Evolutionary conservation across 768 basidiomycete species (phyloP).

Genomic region (Mycena belliarum): DNA sequence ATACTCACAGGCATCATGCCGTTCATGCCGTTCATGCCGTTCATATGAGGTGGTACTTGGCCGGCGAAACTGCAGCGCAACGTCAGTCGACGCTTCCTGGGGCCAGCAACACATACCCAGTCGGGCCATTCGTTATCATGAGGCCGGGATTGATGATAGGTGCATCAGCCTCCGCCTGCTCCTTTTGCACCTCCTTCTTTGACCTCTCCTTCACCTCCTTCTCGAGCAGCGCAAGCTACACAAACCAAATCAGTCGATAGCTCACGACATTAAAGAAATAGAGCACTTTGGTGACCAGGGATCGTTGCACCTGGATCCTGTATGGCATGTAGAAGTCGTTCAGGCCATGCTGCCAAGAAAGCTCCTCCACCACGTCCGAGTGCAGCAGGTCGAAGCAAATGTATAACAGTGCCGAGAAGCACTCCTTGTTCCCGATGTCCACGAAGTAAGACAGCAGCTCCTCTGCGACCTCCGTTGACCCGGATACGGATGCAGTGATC

Average conservation of each 20-base stretch:
- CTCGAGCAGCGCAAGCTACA: slow-evolving; percentile 74
- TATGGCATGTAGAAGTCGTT: slow-evolving; percentile 99
- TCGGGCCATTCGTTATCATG: slow-evolving; percentile 60
- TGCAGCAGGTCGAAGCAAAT: slow-evolving; percentile 95
- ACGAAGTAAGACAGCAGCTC: slow-evolving; percentile 96
- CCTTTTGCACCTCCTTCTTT: slow-evolving; percentile 86
- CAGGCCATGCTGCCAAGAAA: slow-evolving; percentile 94
- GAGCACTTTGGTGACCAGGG: slow-evolving; percentile 71
- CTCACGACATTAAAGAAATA: neutral
- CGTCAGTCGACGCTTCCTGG: slow-evolving; percentile 8
- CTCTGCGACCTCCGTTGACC: slow-evolving; percentile 87
- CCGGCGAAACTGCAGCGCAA: slow-evolving; percentile 50
- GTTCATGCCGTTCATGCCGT: slow-evolving; percentile 75
- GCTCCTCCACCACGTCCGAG: slow-evolving; percentile 88
- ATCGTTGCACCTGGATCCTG: slow-evolving; percentile 83
- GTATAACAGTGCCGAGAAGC: slow-evolving; percentile 88
- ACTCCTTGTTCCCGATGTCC: slow-evolving; percentile 98
- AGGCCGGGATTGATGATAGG: slow-evolving; percentile 88
- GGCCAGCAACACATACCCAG: slow-evolving; percentile 60
- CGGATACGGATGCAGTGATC: slow-evolving; percentile 85
- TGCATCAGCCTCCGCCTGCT: slow-evolving; percentile 82
- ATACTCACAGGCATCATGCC: slow-evolving; percentile 66
- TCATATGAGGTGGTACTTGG: slow-evolving; percentile 64
- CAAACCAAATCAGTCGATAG: slow-evolving; percentile 13
- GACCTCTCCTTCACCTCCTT: slow-evolving; percentile 87